phyloP scores from a whole-genome alignment of 768 basidiomycete genomes.

The Hirschioporus abietinus region DNA sequence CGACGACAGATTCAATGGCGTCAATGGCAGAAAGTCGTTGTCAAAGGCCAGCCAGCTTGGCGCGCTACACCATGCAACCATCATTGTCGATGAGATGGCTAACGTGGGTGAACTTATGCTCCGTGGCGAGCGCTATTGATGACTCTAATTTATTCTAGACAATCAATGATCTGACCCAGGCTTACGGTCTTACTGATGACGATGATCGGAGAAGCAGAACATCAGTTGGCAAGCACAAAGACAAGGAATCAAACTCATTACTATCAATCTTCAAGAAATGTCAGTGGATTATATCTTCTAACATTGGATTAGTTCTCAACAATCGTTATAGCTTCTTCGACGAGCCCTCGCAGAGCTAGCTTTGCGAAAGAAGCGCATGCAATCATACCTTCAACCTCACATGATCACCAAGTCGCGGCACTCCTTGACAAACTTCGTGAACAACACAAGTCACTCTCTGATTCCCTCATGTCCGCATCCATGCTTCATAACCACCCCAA shows the following conservation, averaged over 20 bases:
- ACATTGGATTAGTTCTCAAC: neutral
- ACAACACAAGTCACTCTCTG: slow-evolving; percentile 12
- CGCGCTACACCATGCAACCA: neutral
- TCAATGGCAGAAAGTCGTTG: neutral
- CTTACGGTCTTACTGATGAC: neutral
- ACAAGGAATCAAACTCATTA: slow-evolving; percentile 29
- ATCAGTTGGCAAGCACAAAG: slow-evolving; percentile 18
- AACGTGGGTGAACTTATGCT: neutral
- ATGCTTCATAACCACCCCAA: neutral
- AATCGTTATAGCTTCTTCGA: neutral
- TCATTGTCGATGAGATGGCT: slow-evolving; percentile 3
- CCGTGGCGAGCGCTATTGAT: neutral
- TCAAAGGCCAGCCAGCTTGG: neutral
- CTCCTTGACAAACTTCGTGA: slow-evolving; percentile 19
- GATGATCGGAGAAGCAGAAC: neutral
- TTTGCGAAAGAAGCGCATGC: neutral
- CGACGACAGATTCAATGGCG: neutral
- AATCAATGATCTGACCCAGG: neutral
- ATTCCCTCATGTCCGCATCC: neutral
- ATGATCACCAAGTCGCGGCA: neutral
- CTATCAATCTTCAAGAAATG: slow-evolving; percentile 64
- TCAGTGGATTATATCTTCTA: slow-evolving; percentile 8
- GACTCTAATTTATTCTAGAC: neutral
- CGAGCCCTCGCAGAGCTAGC: neutral
- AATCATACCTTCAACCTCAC: neutral